These are phyloP conservation scores for Microbotryomycetes sp. DNA, from an alignment of 1,284 basidiomycete genomes.

Conservation along the genomic window DNA sequence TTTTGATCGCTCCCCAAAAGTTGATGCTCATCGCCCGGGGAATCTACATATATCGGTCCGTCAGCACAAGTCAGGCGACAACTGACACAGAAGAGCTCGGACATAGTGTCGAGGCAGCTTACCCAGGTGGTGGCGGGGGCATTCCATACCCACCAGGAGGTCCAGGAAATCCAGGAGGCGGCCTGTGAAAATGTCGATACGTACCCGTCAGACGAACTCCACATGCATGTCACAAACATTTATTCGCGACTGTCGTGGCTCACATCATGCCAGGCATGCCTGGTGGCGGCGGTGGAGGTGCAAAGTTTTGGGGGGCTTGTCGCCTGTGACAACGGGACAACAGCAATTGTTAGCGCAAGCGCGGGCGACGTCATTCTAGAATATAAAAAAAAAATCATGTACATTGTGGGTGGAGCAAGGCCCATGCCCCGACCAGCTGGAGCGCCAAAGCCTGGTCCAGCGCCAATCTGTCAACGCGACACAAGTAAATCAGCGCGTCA, in stretches of 20 bases:
- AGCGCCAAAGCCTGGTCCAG: conserved; percentile 87
- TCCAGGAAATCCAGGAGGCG: conserved; percentile 70
- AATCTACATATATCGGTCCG: conserved; percentile 5
- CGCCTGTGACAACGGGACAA: conserved; percentile 13
- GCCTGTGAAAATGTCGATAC: too few relatives aligned
- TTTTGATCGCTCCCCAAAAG: neutral
- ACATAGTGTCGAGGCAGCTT: too few relatives aligned
- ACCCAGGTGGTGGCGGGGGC: conserved; percentile 72
- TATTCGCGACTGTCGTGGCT: too few relatives aligned
- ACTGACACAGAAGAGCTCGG: neutral
- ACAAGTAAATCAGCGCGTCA: neutral
- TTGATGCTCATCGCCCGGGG: neutral
- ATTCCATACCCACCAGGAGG: conserved; percentile 19
- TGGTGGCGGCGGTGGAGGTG: conserved; percentile 31
- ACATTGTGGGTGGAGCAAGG: conserved; percentile 49
- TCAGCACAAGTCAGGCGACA: too few relatives aligned
- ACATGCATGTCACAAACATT: too few relatives aligned
- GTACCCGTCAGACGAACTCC: too few relatives aligned
- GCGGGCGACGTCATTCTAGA: too few relatives aligned
- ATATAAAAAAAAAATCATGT: too few relatives aligned
- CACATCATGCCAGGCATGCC: conserved; percentile 47
- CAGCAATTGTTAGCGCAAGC: too few relatives aligned
- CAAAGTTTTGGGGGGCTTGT: conserved; percentile 27
- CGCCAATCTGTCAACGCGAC: conserved; percentile 55
- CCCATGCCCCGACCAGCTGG: conserved; percentile 97